A percentile compares a stretch with the other conserved stretches of the same genome.
Conservation (phyloP, 176 grass and related monocot species). For the Saccharum spontaneum region DNA sequence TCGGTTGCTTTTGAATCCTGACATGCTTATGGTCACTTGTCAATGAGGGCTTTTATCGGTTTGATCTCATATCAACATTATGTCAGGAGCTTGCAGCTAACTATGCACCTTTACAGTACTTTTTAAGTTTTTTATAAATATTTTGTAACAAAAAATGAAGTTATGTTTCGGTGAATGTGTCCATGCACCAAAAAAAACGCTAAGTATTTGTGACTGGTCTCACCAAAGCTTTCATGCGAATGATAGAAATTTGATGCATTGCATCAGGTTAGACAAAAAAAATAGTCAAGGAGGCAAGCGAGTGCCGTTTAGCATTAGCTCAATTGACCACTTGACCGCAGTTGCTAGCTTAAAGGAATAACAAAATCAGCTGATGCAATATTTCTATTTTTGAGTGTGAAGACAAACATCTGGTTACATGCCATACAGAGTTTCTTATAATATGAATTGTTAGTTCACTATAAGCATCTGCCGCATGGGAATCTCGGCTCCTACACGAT, state of each 20-base stretch:
- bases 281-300: too few species aligned
- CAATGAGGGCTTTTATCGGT: background rate
- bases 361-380: background rate
- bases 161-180: too few species aligned
- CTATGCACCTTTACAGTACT: too few species aligned
- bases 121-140: too few species aligned
- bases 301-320: background rate
- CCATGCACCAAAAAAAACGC: too few species aligned
- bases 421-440: background rate
- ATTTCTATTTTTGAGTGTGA: background rate
- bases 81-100: too few species aligned
- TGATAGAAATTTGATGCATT: too few species aligned
- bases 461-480: background rate
- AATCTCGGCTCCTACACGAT: background rate
- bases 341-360: constrained; percentile 8
- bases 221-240: too few species aligned
- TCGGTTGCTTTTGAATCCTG: constrained; percentile 18
- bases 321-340: background rate
- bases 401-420: background rate
- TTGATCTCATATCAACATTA: background rate
- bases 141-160: too few species aligned
- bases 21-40: background rate
- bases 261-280: too few species aligned
- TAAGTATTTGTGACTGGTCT: too few species aligned
- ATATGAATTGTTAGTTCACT: background rate